Conservation (phyloP, 495 filamentous ascomycete genomes). For the Penicillium dipodomyicola region DNA sequence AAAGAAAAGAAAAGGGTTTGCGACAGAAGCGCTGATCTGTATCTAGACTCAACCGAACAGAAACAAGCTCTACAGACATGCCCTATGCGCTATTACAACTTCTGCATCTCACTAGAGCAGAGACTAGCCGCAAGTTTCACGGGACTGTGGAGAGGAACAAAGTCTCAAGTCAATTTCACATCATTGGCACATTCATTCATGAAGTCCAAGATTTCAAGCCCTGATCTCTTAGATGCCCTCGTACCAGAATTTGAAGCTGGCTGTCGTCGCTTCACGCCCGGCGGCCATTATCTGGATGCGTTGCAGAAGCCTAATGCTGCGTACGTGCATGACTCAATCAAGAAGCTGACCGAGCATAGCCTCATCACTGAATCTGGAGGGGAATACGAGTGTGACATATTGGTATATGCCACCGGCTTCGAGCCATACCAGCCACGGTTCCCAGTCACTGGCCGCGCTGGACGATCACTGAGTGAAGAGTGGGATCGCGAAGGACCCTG, state of each 20-base stretch:
- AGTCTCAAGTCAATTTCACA: slow-evolving; percentile 6
- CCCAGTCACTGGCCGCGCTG: slow-evolving; percentile 15
- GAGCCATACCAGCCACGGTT: slow-evolving; percentile 14
- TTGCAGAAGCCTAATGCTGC: slow-evolving; percentile 16
- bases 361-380: slow-evolving; percentile 10
- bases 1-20: not conserved
- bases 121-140: slow-evolving; percentile 1
- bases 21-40: not conserved
- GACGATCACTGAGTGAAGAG: slow-evolving; percentile 5
- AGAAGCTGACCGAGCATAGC: slow-evolving; percentile 8
- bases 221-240: slow-evolving; percentile 6
- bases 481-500: slow-evolving; percentile 15
- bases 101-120: slow-evolving; percentile 2
- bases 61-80: not conserved
- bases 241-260: slow-evolving; percentile 17
- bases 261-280: slow-evolving; percentile 20
- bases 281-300: slow-evolving; percentile 18
- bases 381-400: slow-evolving; percentile 12
- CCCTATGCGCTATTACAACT: slow-evolving; percentile 1
- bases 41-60: slow-evolving; percentile 3
- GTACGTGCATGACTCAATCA: slow-evolving; percentile 14
- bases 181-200: slow-evolving; percentile 5
- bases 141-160: slow-evolving; percentile 12
- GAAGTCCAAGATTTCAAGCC: slow-evolving; percentile 9
- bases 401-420: slow-evolving; percentile 20